Evolutionary conservation across 331 rosid species (phyloP), one percentile per base, ranked within the genome.

Genomic region (Pyrus hybrid): DNA sequence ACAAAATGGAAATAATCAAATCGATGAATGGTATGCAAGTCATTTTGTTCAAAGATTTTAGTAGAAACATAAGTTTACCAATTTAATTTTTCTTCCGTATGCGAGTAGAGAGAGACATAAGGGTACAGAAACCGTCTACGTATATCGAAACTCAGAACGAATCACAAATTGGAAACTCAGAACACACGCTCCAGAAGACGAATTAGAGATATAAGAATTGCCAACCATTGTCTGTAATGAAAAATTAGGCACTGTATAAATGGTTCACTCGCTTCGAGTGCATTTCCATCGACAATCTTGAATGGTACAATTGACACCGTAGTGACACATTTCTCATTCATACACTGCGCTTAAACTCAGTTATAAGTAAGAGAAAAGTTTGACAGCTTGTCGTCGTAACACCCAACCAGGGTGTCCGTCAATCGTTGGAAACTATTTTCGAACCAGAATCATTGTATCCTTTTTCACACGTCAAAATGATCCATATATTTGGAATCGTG

Each of bases 1-100:
- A 76, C 87, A 3, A 90, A 84, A 33, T 92, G 93, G 93, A 92
- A 84, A 74, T 92, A 70, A 75, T 37, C 53, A 47, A 47, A 47
- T 14, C 53, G 18, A 13, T 47, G 17, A 47, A 14, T 45, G 53
- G 6, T 1, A 13, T 45, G 53, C 0, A 13, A 13, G 53, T 1
- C 2, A 45, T 1, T 13, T 45, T 45, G 14, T 45, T 45, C 8
- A 43, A 13, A 37, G 45, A 37, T 37, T 37, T 37, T 3, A 3
- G 45, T 10, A 10, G 45, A 37, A 37, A 37, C 45, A 37, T 9
- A 37, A 37, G 45, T 37, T 2, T 37, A 35, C 3, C 1, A 35
- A 8, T 35, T 8, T 35, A 35, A 8, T 35, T 8, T 35, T 35
- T 35, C 3, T 35, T 35, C 41, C 41, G 41, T 8, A 8, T 2